Evolutionary conservation across 371 early-diverging fungal genomes (phyloP).

Genomic region (Mucor lusitanicus): DNA sequence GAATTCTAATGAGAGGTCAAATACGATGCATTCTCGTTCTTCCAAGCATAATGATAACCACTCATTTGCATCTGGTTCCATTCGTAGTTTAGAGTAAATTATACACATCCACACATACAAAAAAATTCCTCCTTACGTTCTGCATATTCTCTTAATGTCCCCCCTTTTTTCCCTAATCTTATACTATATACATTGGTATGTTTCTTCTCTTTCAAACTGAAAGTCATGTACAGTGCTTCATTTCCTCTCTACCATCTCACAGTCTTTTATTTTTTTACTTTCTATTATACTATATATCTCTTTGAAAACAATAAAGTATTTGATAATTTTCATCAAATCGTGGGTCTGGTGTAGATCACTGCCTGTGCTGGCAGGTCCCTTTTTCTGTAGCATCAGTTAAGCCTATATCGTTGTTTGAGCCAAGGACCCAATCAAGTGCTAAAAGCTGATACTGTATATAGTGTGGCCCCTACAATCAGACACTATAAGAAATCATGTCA

Average conservation of each 20-base stretch:
- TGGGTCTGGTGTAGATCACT: too few relatives aligned
- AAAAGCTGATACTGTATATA: too few relatives aligned
- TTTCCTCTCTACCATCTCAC: not conserved
- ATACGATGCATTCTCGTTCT: conserved; percentile 25
- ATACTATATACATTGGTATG: conserved; percentile 10
- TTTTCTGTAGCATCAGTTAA: too few relatives aligned
- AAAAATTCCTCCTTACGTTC: not conserved
- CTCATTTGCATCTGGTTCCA: conserved; percentile 17
- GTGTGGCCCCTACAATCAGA: too few relatives aligned
- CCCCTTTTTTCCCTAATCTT: not conserved
- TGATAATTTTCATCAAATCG: too few relatives aligned
- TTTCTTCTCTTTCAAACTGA: conserved; percentile 9
- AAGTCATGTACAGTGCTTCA: conserved; percentile 20
- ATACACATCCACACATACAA: not conserved
- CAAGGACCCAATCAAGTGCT: too few relatives aligned
- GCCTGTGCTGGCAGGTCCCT: too few relatives aligned
- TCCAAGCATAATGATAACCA: conserved; percentile 21
- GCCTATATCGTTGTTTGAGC: too few relatives aligned
- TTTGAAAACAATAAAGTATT: not conserved
- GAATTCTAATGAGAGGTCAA: conserved; percentile 22
- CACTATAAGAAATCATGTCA: too few relatives aligned
- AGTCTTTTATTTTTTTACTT: not conserved
- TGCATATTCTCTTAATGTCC: conserved; percentile 9
- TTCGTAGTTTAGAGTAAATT: conserved; percentile 16
- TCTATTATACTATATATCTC: not conserved